A percentile compares a stretch with the other conserved stretches of the same genome.
These are phyloP conservation scores for Metschnikowia lochheadii DNA, from an alignment of 805 yeast species.

Conservation along the genomic window DNA sequence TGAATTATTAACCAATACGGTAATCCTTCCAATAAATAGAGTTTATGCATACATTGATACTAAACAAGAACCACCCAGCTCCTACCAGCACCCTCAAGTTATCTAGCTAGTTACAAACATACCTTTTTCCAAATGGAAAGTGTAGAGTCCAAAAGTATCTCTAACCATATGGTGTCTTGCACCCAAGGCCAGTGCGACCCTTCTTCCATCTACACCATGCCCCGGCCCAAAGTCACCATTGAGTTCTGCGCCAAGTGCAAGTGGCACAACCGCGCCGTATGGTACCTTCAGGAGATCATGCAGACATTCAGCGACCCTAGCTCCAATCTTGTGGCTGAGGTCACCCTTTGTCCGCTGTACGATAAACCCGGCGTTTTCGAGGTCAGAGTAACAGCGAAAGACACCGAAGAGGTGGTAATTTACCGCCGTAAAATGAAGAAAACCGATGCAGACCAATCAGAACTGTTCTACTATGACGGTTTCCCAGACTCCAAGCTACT, in stretches of 20 bases:
- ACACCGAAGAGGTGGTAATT: constrained; percentile 22
- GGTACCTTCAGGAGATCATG: constrained; percentile 84
- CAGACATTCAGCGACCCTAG: constrained; percentile 63
- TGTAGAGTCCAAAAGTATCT: background rate
- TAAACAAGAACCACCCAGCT: background rate
- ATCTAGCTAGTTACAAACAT: too few relatives aligned
- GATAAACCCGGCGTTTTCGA: constrained; percentile 24
- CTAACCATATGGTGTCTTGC: background rate
- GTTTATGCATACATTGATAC: background rate
- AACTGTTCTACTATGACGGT: constrained; percentile 50
- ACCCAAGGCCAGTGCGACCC: background rate
- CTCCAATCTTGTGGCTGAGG: constrained; percentile 36
- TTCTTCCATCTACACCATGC: constrained; percentile 1
- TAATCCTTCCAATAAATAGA: too few relatives aligned
- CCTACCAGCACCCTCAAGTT: too few relatives aligned
- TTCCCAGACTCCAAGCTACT: constrained; percentile 83
- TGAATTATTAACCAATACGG: background rate
- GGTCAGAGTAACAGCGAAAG: constrained; percentile 8
- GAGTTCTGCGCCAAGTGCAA: constrained; percentile 79
- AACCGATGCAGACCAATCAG: constrained; percentile 26
- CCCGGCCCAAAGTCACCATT: constrained; percentile 57
- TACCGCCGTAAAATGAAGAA: constrained; percentile 55
- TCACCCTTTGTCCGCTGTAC: constrained; percentile 22
- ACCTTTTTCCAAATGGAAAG: too few relatives aligned
- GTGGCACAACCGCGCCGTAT: constrained; percentile 84